Evolutionary conservation across 768 basidiomycete species (phyloP), one percentile per base, ranked within the genome.

Genomic region (Panus rudis): DNA sequence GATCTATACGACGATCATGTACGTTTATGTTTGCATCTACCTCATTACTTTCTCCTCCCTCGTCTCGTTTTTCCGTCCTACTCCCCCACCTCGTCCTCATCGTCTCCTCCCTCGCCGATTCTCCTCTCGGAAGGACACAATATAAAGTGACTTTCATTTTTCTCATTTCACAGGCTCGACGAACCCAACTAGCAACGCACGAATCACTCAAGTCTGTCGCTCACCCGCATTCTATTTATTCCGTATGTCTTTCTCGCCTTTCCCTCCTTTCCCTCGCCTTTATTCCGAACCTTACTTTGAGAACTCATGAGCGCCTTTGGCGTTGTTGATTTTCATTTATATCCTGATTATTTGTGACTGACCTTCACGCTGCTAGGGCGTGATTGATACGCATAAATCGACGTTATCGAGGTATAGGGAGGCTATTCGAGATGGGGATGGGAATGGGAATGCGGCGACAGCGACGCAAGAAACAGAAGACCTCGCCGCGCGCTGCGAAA

Each of bases 1-100:
- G 84, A 87, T 59, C 56, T 89, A 27, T 87, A 85, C 47, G 87
- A 88, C 47, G 79, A 84, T 41, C 83, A 87, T 63, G 86, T 84
- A 42, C 12, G 81, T 64, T 4, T 19, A n/a, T 30, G 28, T 30
- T 30, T 10, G n/a, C 28, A 10, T 30, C n/a, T 10, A 30, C 28
- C n/a, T 30, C 28, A 10, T 10, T 30, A n/a, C 10, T 30, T 30
- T n/a, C n/a, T n/a, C 28, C n/a, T 30, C 28, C 10, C 28, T 37
- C n/a, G 6, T n/a, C 6, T n/a, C 39, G 21, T 22, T 46, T n/a
- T n/a, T 24, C 41, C 22, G n/a, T 33, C n/a, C n/a, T n/a, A n/a
- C n/a, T n/a, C n/a, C n/a, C n/a, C n/a, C n/a, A n/a, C n/a, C n/a
- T n/a, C n/a, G n/a, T 28, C 28, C 4, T 7, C 20, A 21, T 45